These are phyloP conservation scores for Ophiosphaerella herpotricha DNA, from an alignment of 2,329 filamentous ascomycete genomes.

Conservation along the genomic window DNA sequence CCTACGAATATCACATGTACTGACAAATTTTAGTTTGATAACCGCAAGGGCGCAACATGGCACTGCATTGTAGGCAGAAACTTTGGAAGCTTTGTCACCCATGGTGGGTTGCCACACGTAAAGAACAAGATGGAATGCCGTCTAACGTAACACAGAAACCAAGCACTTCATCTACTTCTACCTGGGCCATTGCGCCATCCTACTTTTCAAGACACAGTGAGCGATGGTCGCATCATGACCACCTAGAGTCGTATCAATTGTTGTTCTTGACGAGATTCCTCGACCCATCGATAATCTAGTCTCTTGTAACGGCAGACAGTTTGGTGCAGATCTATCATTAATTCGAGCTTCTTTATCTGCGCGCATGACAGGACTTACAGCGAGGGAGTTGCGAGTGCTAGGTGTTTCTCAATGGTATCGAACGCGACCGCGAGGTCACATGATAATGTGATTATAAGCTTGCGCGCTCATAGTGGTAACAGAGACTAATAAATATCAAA, in stretches of 20 bases:
- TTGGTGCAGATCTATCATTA: not conserved
- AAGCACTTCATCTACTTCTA: slow-evolving; percentile 99
- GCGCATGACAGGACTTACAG: not conserved
- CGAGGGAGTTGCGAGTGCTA: not conserved
- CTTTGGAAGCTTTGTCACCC: slow-evolving; percentile 98
- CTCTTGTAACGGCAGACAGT: not conserved
- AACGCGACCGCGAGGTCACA: not conserved
- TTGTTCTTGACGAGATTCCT: not conserved
- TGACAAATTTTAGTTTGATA: slow-evolving; percentile 74
- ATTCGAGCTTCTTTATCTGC: not conserved
- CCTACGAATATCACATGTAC: not conserved
- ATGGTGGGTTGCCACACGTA: slow-evolving; percentile 64
- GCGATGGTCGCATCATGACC: not conserved
- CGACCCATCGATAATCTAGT: not conserved
- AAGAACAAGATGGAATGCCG: not conserved
- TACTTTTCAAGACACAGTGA: slow-evolving; percentile 98
- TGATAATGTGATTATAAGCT: too few species aligned
- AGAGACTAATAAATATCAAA: not conserved
- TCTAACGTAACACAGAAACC: slow-evolving; percentile 68
- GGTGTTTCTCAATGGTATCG: not conserved
- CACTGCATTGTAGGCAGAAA: slow-evolving; percentile 98
- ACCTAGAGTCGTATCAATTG: not conserved
- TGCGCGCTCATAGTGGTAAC: too few species aligned
- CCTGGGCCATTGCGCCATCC: slow-evolving; percentile 95
- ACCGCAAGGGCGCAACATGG: slow-evolving; percentile 96